Evolutionary conservation across 2,329 filamentous ascomycete species (phyloP), one percentile per base, ranked within the genome.

Genomic region (Penicillium sp.): DNA sequence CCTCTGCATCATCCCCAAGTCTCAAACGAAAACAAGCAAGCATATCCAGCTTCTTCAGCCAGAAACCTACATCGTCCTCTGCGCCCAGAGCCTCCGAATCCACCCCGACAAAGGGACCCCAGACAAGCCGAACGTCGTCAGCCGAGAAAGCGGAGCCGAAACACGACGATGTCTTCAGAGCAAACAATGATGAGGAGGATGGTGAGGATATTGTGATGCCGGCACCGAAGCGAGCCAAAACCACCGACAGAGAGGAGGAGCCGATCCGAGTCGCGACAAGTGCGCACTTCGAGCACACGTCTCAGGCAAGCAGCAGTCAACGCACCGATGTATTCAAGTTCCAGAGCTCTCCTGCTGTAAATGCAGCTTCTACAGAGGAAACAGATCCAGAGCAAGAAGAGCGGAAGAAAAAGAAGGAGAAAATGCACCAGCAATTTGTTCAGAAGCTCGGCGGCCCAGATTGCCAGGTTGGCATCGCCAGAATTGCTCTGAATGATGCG

Each of bases 361-460:
- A 64, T 1, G 68, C 72, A 12, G 67, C 69, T 1, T 68, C 71
- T 2, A 42, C 18, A 18, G 29, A 58, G 3, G 47, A 52, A 3
- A 70, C 74, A 3, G 68, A 69, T 9, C 57, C 63, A 1, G 77
- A 81, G 12, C 75, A 78, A 6, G 80, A 80, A 45, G 72, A 73
- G 3, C 75, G 75, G 1, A 78, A 73, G 57, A 80, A 75, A 54
- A 76, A 77, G 50, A 90, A 86, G 63, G 81, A 87, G 50, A 83
- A 82, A 41, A 73, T 96, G 19, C 93, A 96, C 65, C 77, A 80
- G 53, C 87, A 84, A 60, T 99, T 97, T 63, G 86, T 97, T 28
- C 88, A 88, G 76, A 95, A 92, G 68, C 80, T 99, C 2, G 91
- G 92, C 0, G 83, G 87, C 36, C 86, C 90, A 1, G 90, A 95